A percentile compares a stretch with the other conserved stretches of the same genome.
These are phyloP conservation scores for Fennellomyces sp. DNA, from an alignment of 371 early-diverging fungal species.

Conservation along the genomic window DNA sequence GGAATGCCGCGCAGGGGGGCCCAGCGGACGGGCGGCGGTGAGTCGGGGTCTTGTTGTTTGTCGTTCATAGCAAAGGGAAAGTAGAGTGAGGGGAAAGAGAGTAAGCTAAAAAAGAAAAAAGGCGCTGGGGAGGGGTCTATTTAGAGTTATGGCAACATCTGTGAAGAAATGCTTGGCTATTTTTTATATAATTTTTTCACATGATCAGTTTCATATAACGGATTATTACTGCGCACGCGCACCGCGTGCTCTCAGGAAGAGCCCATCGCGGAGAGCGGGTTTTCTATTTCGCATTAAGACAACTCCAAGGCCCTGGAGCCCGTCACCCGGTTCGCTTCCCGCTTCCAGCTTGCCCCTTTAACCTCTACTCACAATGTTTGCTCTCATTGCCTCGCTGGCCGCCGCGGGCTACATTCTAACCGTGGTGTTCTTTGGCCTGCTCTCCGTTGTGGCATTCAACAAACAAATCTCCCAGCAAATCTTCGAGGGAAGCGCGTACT, in stretches of 20 bases:
- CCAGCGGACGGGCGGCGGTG: slow-evolving; percentile 41
- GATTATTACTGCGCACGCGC: not conserved
- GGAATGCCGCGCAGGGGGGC: slow-evolving; percentile 75
- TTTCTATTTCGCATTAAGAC: not conserved
- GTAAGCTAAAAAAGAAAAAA: not conserved
- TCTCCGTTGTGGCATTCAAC: slow-evolving; percentile 13
- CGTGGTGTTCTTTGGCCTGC: slow-evolving; percentile 3
- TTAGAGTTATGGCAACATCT: not conserved
- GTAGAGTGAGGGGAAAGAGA: not conserved
- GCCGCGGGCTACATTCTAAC: slow-evolving; percentile 17
- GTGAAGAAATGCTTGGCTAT: slow-evolving; percentile 4
- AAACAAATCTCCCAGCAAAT: slow-evolving; percentile 11
- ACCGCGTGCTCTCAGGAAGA: not conserved
- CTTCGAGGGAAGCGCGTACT: not conserved
- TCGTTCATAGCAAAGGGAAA: slow-evolving; percentile 3
- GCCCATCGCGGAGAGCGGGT: no score
- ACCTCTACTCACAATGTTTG: slow-evolving; percentile 7
- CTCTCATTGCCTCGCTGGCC: slow-evolving; percentile 16
- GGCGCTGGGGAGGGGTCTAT: not conserved
- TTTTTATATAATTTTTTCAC: slow-evolving; percentile 3
- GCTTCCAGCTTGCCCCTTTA: not conserved
- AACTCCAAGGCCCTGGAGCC: no score
- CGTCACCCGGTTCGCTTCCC: not conserved
- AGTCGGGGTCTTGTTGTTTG: not conserved
- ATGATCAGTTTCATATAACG: not conserved